Conservation (phyloP, 1,284 basidiomycete genomes). For the Cryptococcus neoformans region DNA sequence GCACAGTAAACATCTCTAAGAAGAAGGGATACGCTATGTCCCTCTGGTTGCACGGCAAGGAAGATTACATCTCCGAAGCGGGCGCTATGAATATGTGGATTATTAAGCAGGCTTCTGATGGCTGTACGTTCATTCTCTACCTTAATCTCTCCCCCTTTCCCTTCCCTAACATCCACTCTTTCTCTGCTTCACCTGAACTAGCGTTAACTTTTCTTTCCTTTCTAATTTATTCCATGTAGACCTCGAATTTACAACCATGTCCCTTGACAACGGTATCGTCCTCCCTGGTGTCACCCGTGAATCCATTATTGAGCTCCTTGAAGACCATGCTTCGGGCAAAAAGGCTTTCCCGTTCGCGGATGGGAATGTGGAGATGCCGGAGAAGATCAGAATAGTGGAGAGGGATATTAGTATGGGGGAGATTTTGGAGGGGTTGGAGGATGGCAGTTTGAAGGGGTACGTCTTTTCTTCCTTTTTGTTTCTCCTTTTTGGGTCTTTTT, state of each 20-base stretch:
- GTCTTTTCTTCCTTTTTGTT: constrained; percentile 3
- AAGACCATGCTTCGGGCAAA: constrained; percentile 35
- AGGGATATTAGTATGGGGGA: constrained; percentile 45
- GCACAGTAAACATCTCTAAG: constrained; percentile 43
- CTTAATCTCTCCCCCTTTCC: not conserved
- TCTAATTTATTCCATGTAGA: constrained; percentile 10
- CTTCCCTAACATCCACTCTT: not conserved
- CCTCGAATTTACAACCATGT: constrained; percentile 46
- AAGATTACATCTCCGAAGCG: constrained; percentile 45
- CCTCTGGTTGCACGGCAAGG: constrained; percentile 44
- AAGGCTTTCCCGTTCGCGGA: constrained; percentile 28
- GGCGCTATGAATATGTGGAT: constrained; percentile 47
- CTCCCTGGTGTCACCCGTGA: constrained; percentile 45
- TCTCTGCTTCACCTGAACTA: not conserved
- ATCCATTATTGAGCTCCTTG: constrained; percentile 41
- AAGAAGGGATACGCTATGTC: constrained; percentile 45
- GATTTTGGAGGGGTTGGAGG: constrained; percentile 31
- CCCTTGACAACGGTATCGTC: constrained; percentile 44
- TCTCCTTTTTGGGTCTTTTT: not conserved
- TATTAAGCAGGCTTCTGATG: constrained; percentile 42
- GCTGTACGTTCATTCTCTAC: constrained; percentile 23
- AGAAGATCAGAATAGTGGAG: constrained; percentile 44
- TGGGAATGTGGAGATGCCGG: constrained; percentile 24
- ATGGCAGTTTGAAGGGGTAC: constrained; percentile 42
- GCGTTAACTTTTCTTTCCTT: not conserved